Evolutionary conservation across 768 basidiomycete species (phyloP), one percentile per base, ranked within the genome.

Genomic region (Collybiopsis confluens): DNA sequence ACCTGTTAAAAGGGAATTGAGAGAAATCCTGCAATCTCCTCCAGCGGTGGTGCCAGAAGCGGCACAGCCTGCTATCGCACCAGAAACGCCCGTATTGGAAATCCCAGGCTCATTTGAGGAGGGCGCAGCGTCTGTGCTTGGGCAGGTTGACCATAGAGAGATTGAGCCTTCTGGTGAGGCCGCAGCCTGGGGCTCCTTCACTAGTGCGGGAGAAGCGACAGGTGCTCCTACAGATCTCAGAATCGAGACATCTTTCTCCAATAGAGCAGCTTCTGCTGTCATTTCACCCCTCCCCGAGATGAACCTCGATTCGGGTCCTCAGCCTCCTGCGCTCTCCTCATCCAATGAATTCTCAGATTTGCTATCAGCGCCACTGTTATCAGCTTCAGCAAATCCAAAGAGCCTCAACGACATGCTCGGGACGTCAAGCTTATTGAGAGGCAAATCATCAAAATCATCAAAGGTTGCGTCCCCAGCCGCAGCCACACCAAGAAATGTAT

Each of bases 211-310:
- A 27, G 50, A 52, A 26, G 40, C 30, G n/a, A 24, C 38, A 16
- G 50, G 50, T 52, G 50, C 50, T 20, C 41, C 50, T 10, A 41
- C 50, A 0, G 28, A 52, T 18, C 41, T 52, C 26, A 40, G 50
- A 33, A 43, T 52, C 2, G 37, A 38, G n/a, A 52, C 50, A 33
- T 26, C 38, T 18, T 35, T 52, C 26, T 52, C 50, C 23, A 40
- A 52, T 35, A 40, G 50, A 21, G 37, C 50, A 6, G 38, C 40
- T 2, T 52, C 50, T 42, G 41, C 50, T 10, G 50, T 52, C 10
- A 52, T 52, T 41, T 52, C 50, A 4, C 50, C 50, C 30, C 13
- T 33, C 6, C 30, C 30, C 13, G 30, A 33, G 13, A 33, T 33
- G 30, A 33, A 33, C 13, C 30, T 33, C 13, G 30, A 33, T 13